These are phyloP conservation scores for Globisporangium nunn DNA, from an alignment of 352 stramenopile genomes.

Conservation along the genomic window DNA sequence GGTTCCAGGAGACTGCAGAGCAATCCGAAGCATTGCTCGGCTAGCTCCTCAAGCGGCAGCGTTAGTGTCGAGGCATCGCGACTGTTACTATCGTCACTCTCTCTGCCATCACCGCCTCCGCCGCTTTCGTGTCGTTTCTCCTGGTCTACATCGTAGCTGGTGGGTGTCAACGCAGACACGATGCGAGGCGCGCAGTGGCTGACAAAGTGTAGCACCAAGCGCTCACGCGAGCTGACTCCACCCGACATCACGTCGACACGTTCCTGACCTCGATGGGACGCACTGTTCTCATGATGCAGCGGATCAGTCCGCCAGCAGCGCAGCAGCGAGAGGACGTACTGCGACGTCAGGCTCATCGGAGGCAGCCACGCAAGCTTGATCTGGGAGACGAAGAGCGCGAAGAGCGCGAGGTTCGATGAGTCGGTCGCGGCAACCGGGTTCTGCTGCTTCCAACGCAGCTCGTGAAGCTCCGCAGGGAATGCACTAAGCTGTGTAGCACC, in stretches of 20 bases:
- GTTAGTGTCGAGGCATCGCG: not conserved
- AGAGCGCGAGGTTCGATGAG: constrained; percentile 4
- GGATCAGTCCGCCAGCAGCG: constrained; percentile 1
- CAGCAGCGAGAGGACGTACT: constrained; percentile 10
- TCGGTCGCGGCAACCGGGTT: not conserved
- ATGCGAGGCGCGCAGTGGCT: constrained; percentile 4
- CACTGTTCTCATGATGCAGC: not conserved
- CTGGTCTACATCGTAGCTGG: no score
- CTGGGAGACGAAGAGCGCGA: constrained; percentile 6
- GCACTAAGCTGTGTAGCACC: not conserved
- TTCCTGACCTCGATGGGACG: not conserved
- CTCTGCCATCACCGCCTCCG: not conserved
- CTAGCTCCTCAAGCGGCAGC: not conserved
- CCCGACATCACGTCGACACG: not conserved
- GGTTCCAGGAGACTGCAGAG: not conserved
- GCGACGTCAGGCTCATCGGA: not conserved
- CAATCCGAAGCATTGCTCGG: not conserved
- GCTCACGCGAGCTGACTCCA: constrained; percentile 2
- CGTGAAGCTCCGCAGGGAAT: not conserved
- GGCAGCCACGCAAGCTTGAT: constrained; percentile 5
- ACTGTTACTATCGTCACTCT: not conserved
- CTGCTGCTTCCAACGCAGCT: not conserved
- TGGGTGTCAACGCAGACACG: not conserved
- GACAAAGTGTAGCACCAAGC: constrained; percentile 4
- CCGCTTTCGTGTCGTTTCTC: no score